These are phyloP conservation scores for Kwoniella heveanensis DNA, from an alignment of 768 basidiomycete species.

Conservation along the genomic window DNA sequence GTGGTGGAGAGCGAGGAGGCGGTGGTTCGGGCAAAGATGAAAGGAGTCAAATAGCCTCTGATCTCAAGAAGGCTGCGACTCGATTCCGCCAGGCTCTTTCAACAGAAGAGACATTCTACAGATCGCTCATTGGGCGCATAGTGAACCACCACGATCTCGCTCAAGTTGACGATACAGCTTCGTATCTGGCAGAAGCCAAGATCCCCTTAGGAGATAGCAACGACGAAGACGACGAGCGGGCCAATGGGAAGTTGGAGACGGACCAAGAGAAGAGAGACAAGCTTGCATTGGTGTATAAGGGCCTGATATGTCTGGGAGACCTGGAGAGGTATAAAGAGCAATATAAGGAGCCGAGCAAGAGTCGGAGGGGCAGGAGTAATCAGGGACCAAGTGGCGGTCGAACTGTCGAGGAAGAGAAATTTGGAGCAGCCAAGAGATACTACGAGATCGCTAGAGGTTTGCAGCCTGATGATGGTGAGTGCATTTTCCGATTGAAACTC, in stretches of 20 bases:
- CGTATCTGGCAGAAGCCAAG: slow-evolving; percentile 59
- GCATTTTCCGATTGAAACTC: no score
- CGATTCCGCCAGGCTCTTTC: slow-evolving; percentile 87
- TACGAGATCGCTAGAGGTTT: slow-evolving; percentile 84
- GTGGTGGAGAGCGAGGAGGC: slow-evolving; percentile 40
- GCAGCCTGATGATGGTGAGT: slow-evolving; percentile 76
- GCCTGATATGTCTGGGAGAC: slow-evolving; percentile 88
- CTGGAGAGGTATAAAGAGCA: slow-evolving; percentile 90
- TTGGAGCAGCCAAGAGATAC: slow-evolving; percentile 58
- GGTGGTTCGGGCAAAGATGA: slow-evolving; percentile 49
- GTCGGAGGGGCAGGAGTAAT: slow-evolving; percentile 14
- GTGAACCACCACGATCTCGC: slow-evolving; percentile 65
- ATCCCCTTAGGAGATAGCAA: slow-evolving; percentile 11
- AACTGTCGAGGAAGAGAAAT: slow-evolving; percentile 64
- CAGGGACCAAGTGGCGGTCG: slow-evolving; percentile 24
- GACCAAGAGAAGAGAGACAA: slow-evolving; percentile 64
- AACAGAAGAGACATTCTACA: slow-evolving; percentile 91
- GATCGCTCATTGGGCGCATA: slow-evolving; percentile 72
- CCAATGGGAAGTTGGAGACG: background rate
- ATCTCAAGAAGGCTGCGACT: slow-evolving; percentile 80
- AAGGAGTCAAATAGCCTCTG: slow-evolving; percentile 61
- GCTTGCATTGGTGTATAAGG: slow-evolving; percentile 79
- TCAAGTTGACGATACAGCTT: slow-evolving; percentile 56
- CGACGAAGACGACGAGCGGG: slow-evolving; percentile 7
- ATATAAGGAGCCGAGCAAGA: slow-evolving; percentile 60